phyloP scores from a whole-genome alignment of 2,329 filamentous ascomycete genomes.

The Arachnomyces sp. region DNA sequence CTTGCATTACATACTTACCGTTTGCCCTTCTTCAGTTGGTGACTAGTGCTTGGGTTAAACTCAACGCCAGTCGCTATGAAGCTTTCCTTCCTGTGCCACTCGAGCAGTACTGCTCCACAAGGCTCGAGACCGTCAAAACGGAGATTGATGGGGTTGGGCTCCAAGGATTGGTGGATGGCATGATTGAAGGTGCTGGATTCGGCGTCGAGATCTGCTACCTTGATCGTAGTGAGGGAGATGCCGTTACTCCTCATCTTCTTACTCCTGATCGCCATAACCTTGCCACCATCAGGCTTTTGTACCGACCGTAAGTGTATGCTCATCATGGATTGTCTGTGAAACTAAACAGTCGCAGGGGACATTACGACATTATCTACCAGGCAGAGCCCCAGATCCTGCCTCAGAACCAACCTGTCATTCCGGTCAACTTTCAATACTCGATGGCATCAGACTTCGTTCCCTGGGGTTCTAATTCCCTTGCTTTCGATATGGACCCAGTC shows the following conservation, averaged over 20 bases:
- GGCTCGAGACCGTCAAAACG: constrained; percentile 64
- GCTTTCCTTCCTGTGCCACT: constrained; percentile 61
- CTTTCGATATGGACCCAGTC: constrained; percentile 32
- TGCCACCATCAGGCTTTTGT: constrained; percentile 61
- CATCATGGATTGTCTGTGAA: background rate
- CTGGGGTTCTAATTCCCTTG: constrained; percentile 30
- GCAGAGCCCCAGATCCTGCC: constrained; percentile 31
- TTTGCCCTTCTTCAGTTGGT: constrained; percentile 52
- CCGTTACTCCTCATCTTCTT: constrained; percentile 51
- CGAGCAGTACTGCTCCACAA: constrained; percentile 58
- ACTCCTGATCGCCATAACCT: constrained; percentile 31
- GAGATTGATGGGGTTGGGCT: constrained; percentile 92
- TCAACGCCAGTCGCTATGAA: constrained; percentile 59
- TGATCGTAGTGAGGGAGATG: constrained; percentile 69
- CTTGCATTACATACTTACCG: constrained; percentile 7
- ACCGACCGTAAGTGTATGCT: constrained; percentile 49
- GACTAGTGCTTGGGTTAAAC: constrained; percentile 76
- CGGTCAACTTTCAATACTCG: constrained; percentile 35
- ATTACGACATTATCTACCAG: constrained; percentile 91
- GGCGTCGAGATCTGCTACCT: constrained; percentile 84
- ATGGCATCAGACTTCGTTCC: constrained; percentile 30
- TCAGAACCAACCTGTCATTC: constrained; percentile 18
- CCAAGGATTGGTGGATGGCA: constrained; percentile 63
- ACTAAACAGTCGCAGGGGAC: constrained; percentile 46
- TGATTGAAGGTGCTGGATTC: constrained; percentile 71